Percentiles rank a stretch among this genome's conserved stretches.
phyloP scores from a whole-genome alignment of 2,329 filamentous ascomycete species.

The Pseudopithomyces chartarum region DNA sequence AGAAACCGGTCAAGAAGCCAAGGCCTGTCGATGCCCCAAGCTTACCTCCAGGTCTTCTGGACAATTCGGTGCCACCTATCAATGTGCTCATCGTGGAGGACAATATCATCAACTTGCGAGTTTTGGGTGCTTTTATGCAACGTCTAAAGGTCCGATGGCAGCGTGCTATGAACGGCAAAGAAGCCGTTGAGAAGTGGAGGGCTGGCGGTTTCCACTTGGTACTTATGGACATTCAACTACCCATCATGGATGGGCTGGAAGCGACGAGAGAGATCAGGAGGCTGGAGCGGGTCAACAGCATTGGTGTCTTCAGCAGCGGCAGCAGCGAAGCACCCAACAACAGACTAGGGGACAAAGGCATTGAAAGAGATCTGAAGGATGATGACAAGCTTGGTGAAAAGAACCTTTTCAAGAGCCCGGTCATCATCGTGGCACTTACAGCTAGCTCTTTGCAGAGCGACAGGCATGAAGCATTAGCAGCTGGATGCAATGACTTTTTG shows the following conservation, averaged over 20 bases:
- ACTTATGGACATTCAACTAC: constrained; percentile 97
- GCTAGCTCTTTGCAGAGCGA: constrained; percentile 94
- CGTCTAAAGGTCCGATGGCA: constrained; percentile 94
- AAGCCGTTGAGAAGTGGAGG: constrained; percentile 93
- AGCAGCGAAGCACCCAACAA: constrained; percentile 49
- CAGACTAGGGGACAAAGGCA: constrained; percentile 45
- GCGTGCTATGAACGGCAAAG: constrained; percentile 93
- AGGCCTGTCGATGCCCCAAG: constrained; percentile 42
- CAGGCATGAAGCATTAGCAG: constrained; percentile 89
- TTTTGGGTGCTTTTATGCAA: constrained; percentile 95
- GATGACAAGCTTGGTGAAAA: constrained; percentile 72
- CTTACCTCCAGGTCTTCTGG: constrained; percentile 66
- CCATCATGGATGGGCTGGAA: constrained; percentile 93
- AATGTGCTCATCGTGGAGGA: constrained; percentile 98
- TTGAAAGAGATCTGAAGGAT: constrained; percentile 51
- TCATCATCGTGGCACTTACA: constrained; percentile 96
- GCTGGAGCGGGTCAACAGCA: constrained; percentile 86
- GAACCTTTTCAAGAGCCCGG: constrained; percentile 85
- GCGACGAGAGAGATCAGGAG: constrained; percentile 93
- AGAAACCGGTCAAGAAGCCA: constrained; percentile 51
- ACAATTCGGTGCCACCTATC: constrained; percentile 88
- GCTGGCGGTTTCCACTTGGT: constrained; percentile 93
- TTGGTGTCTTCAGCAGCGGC: constrained; percentile 78
- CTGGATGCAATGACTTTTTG: constrained; percentile 96
- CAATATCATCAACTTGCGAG: constrained; percentile 94